Conservation (phyloP, 192 early-diverging fungal genomes). For the Backusella tarrabulga region DNA sequence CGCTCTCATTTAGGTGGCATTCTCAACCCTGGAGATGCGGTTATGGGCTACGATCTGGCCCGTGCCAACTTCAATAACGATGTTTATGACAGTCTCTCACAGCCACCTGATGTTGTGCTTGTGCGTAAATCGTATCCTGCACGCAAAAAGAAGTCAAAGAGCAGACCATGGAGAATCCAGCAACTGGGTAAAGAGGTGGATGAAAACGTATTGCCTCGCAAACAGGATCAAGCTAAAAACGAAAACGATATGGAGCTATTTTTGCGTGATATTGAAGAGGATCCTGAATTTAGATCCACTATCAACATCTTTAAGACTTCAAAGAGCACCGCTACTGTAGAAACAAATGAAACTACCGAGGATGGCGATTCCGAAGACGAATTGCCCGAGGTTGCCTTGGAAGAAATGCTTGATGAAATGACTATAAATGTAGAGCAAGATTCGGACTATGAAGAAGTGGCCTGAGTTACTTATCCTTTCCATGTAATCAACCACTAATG, state of each 20-base stretch:
- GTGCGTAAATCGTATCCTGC: constrained; percentile 92
- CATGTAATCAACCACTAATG: no score
- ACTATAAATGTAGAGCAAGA: not conserved
- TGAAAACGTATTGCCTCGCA: constrained; percentile 65
- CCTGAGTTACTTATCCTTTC: not conserved
- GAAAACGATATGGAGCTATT: constrained; percentile 95
- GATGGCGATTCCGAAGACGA: constrained; percentile 58
- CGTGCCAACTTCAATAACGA: constrained; percentile 92
- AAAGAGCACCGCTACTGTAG: constrained; percentile 18
- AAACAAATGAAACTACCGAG: constrained; percentile 20
- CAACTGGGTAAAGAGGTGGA: constrained; percentile 87
- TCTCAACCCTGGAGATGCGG: constrained; percentile 89
- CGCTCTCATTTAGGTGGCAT: constrained; percentile 92
- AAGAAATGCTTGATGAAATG: constrained; percentile 93
- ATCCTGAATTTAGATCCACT: constrained; percentile 91
- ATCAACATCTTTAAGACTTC: constrained; percentile 89
- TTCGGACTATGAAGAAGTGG: not conserved
- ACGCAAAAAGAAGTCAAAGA: constrained; percentile 82
- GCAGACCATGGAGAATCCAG: constrained; percentile 90
- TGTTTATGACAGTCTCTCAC: constrained; percentile 68
- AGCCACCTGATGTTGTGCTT: constrained; percentile 87
- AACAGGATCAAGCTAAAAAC: constrained; percentile 72
- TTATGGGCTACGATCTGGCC: constrained; percentile 85
- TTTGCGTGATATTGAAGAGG: constrained; percentile 97
- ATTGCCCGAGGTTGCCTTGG: constrained; percentile 92